Base-by-base conservation (phyloP, 371 early-diverging fungal genomes). In the Mortierella sp. region DNA sequence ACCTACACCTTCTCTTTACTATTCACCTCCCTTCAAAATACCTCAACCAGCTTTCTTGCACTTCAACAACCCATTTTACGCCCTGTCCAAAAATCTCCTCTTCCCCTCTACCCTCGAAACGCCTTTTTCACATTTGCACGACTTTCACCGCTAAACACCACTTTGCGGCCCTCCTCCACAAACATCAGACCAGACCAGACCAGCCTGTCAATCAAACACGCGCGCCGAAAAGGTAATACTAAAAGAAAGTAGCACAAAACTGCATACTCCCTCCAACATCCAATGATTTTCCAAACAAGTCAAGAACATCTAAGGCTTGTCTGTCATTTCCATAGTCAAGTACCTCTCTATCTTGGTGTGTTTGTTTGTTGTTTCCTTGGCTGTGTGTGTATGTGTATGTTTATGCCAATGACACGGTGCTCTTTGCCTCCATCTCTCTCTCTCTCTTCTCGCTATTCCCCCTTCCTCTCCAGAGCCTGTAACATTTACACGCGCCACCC, bases 171-270 rank as follows among this genome's bases (percentile, higher is more conserved):
- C 16, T 44, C 67, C 67, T 37, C 67, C 21, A 34, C 37, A 6
- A 64, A 37, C 40, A 64, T 21, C 24, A 40, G 37, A 2, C 64
- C n/a, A 46, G 46, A 48, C 48, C 61, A 34, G 34, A 64, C 28
- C 26, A 48, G 48, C 46, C 70, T 70, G 43, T 70, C 70, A 70
- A 46, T 70, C 70, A 70, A 70, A 44, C 70, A 70, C 43, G 46
- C 70, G 69, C n/a, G 70, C 26, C 28, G 16, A 46, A 70, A 70
- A 70, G 43, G 70, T 70, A 44, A 70, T 37, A 9, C 37, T 64
- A 34, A 24, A 21, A 28, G 31, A 10, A 26, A 34, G 44, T 43
- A 26, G 44, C 26, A 37, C 69, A 69, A 69, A 69, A 69, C 24
- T 5, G 69, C 69, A 69, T n/a, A 24, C 5, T 8, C 69, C 24